A percentile compares a stretch with the other conserved stretches of the same genome.
Conservation (phyloP, 1,284 basidiomycete genomes). For the Tylopilus microsporus region DNA sequence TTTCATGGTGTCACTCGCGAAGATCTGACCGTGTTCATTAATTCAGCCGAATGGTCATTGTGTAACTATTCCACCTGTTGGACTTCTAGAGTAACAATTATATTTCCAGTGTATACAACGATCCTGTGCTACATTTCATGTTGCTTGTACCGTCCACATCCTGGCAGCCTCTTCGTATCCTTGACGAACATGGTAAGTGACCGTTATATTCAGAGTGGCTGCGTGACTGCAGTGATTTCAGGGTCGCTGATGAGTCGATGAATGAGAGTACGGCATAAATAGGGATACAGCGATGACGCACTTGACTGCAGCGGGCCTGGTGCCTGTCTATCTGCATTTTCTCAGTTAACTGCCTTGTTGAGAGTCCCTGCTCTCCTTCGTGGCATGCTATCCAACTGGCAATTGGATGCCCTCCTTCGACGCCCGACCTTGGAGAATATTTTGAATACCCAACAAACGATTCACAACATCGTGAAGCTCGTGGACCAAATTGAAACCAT, state of each 20-base stretch:
- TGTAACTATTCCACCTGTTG: slow-evolving; percentile 46
- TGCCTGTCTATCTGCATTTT: slow-evolving; percentile 68
- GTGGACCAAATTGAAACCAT: slow-evolving; percentile 85
- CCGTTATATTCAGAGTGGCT: slow-evolving; percentile 3
- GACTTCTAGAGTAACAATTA: background rate
- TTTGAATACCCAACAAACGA: slow-evolving; percentile 62
- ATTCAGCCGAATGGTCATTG: slow-evolving; percentile 92
- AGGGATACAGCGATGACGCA: slow-evolving; percentile 24
- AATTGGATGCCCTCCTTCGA: slow-evolving; percentile 73
- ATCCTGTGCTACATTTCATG: slow-evolving; percentile 90
- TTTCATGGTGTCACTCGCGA: slow-evolving; percentile 67
- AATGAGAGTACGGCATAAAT: slow-evolving; percentile 44
- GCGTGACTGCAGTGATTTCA: slow-evolving; percentile 24
- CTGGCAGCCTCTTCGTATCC: slow-evolving; percentile 69
- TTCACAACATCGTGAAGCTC: slow-evolving; percentile 70
- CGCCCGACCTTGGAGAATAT: slow-evolving; percentile 70
- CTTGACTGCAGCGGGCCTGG: slow-evolving; percentile 46
- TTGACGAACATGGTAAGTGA: slow-evolving; percentile 52
- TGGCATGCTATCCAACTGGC: slow-evolving; percentile 63
- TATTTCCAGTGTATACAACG: slow-evolving; percentile 75
- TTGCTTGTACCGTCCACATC: slow-evolving; percentile 77
- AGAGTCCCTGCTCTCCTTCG: slow-evolving; percentile 67
- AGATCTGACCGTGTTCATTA: slow-evolving; percentile 86
- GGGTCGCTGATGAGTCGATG: slow-evolving; percentile 33
- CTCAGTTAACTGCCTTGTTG: slow-evolving; percentile 74